Conservation (phyloP, 306 rosid species). For the Ormosia semicastrata region DNA sequence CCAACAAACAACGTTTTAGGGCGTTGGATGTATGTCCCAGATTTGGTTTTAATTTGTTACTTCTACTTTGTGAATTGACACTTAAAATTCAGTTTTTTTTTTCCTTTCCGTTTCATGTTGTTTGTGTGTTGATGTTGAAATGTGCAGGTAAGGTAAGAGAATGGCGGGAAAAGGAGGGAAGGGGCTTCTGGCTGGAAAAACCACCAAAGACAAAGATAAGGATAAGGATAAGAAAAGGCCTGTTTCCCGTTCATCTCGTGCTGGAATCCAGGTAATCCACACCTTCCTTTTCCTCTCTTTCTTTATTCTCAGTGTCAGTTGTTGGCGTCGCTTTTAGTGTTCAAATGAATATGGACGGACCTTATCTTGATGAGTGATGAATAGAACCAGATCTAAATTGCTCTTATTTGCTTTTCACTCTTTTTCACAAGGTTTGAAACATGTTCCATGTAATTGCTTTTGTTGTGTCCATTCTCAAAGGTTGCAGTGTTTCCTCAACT, state of each 20-base stretch:
- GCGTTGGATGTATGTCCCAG: too few species aligned
- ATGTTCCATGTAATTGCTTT: too few species aligned
- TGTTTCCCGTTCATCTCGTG: constrained; percentile 83
- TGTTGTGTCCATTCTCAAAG: too few species aligned
- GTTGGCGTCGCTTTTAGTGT: too few species aligned
- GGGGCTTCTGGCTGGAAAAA: constrained; percentile 82
- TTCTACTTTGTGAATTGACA: background rate
- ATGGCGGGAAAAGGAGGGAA: constrained; percentile 97
- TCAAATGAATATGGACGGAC: background rate
- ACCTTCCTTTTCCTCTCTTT: background rate
- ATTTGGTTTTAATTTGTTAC: background rate
- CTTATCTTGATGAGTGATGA: background rate
- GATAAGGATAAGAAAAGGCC: constrained; percentile 82
- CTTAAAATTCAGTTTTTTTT: too few species aligned
- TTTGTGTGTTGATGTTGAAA: background rate
- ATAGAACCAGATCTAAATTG: background rate
- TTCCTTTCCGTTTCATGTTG: background rate
- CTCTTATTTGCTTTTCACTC: too few species aligned
- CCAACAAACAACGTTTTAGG: background rate
- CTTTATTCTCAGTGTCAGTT: too few species aligned
- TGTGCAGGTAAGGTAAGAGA: constrained; percentile 1
- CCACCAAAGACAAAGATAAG: constrained; percentile 81
- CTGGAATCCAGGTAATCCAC: constrained; percentile 75
- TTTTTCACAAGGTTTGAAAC: too few species aligned
- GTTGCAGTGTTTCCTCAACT: too few species aligned